Conservation (phyloP, 352 stramenopile species). For the Phytopythium litorale region DNA sequence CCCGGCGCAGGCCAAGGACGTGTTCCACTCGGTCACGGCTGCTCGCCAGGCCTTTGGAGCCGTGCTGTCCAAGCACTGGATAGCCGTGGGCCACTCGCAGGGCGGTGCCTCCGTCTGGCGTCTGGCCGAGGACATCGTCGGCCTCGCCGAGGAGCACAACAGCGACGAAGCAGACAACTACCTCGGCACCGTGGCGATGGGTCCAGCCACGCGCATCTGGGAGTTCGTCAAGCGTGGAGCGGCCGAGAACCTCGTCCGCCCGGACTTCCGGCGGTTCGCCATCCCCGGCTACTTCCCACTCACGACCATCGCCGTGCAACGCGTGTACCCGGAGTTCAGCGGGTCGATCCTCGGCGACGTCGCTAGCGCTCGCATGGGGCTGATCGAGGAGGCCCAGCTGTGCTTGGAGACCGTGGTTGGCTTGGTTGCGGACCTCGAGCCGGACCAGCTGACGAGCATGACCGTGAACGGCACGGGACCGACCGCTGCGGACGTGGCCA, state of each 20-base stretch:
- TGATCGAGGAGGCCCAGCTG: conserved; percentile 10
- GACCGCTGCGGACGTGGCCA: not conserved
- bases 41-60: conserved; percentile 7
- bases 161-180: conserved; percentile 8
- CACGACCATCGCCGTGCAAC: conserved; percentile 1
- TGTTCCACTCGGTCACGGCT: conserved; percentile 10
- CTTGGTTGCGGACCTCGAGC: conserved; percentile 4
- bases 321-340: conserved; percentile 7
- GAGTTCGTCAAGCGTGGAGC: not conserved
- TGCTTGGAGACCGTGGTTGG: not conserved
- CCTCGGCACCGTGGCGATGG: conserved; percentile 8
- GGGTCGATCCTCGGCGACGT: conserved; percentile 6
- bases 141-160: not conserved
- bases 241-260: not conserved
- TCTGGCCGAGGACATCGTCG: conserved; percentile 7
- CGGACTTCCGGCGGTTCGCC: conserved; percentile 7
- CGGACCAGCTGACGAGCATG: conserved; percentile 5
- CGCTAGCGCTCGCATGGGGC: not conserved
- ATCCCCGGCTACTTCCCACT: conserved; percentile 3
- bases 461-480: not conserved
- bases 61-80: conserved; percentile 5
- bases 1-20: conserved; percentile 7
- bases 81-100: conserved; percentile 10
- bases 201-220: conserved; percentile 1
- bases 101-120: conserved; percentile 8